Percentiles rank a stretch among this genome's conserved stretches.
phyloP scores from a whole-genome alignment of 1,139 yeast species.

The Saccharomyces uvarum region DNA sequence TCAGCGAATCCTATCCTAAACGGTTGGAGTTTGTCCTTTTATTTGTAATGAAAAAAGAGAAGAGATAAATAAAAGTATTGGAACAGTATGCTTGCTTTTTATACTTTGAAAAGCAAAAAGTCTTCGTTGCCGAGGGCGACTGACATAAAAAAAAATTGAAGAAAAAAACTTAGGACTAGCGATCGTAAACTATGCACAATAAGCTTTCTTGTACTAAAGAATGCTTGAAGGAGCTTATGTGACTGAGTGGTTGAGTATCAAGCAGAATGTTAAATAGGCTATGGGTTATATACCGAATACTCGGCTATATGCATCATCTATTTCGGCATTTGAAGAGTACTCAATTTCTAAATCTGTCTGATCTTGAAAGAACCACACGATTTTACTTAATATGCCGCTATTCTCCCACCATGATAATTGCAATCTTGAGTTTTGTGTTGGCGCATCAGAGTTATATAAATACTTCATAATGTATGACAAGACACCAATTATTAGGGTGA shows the following conservation, averaged over 20 bases:
- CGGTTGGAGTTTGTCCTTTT: too few species aligned
- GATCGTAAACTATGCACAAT: background rate
- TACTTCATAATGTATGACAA: background rate
- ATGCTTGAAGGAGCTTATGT: background rate
- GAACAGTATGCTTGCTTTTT: background rate
- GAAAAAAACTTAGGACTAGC: background rate
- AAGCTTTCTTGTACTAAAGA: background rate
- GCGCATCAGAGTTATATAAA: background rate
- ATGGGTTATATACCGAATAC: constrained; percentile 8
- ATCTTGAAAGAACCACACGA: constrained; percentile 6
- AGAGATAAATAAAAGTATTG: too few species aligned
- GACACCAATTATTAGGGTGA: background rate
- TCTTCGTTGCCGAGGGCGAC: background rate
- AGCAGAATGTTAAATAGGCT: background rate
- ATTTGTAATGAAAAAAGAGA: too few species aligned
- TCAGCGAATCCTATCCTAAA: too few species aligned
- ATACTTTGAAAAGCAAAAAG: constrained; percentile 1
- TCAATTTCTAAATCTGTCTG: background rate
- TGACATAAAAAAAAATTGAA: background rate
- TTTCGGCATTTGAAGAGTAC: background rate
- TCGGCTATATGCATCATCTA: constrained; percentile 9
- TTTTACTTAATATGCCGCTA: constrained; percentile 5
- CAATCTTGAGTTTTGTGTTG: background rate
- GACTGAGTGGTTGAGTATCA: background rate
- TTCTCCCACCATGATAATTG: constrained; percentile 8